Evolutionary conservation across 2,329 filamentous ascomycete species (phyloP), one percentile per base, ranked within the genome.

Genomic region (Peltaster fructicola): DNA sequence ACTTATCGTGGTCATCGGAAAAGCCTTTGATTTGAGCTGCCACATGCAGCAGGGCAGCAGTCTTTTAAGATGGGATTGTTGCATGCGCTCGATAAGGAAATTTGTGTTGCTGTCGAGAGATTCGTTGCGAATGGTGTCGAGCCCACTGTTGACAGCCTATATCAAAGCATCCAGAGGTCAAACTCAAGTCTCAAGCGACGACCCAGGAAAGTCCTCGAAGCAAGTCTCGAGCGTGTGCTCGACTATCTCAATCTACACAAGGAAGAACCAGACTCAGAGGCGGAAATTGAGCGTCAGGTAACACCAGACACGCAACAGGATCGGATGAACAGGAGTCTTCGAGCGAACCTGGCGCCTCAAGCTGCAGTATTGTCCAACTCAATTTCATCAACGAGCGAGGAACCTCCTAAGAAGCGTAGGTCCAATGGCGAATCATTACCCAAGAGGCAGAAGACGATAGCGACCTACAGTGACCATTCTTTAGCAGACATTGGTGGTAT

Each of bases 161-260:
- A 88, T 46, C 73, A 82, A 18, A 68, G 67, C 30, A 81, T 95
- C 33, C 79, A 82, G 39, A 57, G 61, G 24, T 92, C 82, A 8
- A 93, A 93, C 47, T 91, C 82, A 0, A 82, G 76, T 26, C 53
- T 95, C 12, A 80, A 78, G 34, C 63, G 88, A 12, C 71, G 77
- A 37, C 81, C 80, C 18, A 91, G 88, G 50, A 73, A 72, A 32
- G 60, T 75, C 0, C 55, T 95, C 1, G 79, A 92, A 47, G 78
- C 88, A 34, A 75, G 77, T 17, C 80, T 95, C 34, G 81, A 91
- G 33, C 63, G 80, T 6, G 80, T 84, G 0, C 55, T 93, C 9
- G 56, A 60, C 15, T n/a, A n/a, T n/a, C n/a, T n/a, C n/a, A n/a
- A n/a, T n/a, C n/a, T n/a, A n/a, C n/a, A n/a, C n/a, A n/a, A n/a